Evolutionary conservation across 352 stramenopile species (phyloP).

Genomic region (Saprolegnia diclina): DNA sequence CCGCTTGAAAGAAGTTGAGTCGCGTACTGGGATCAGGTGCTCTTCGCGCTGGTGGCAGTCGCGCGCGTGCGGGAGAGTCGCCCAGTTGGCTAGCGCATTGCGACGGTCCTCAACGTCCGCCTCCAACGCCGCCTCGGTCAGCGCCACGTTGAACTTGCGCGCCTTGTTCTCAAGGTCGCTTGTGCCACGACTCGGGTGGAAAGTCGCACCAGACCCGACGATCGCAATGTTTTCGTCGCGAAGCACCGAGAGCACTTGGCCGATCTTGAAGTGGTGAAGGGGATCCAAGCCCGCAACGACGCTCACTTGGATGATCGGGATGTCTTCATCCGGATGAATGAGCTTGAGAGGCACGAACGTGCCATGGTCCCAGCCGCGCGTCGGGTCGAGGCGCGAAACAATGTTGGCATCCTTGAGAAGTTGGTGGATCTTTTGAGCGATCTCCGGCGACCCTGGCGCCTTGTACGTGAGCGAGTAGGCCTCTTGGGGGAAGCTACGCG

Average conservation of each 20-base stretch:
- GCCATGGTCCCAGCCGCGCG: constrained; percentile 88
- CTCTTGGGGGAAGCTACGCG: constrained; percentile 60
- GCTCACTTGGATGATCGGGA: constrained; percentile 83
- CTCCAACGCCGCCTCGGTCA: neutral
- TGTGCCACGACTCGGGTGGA: constrained; percentile 26
- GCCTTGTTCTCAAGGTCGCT: neutral
- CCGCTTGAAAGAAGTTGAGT: neutral
- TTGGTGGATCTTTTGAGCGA: constrained; percentile 62
- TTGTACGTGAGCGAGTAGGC: constrained; percentile 84
- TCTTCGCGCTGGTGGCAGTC: constrained; percentile 25
- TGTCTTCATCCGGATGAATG: constrained; percentile 81
- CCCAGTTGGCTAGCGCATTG: constrained; percentile 10
- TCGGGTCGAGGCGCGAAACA: constrained; percentile 39
- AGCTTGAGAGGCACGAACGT: constrained; percentile 89
- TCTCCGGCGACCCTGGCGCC: constrained; percentile 53
- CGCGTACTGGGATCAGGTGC: constrained; percentile 15
- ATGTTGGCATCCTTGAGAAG: constrained; percentile 54
- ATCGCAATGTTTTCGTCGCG: constrained; percentile 78
- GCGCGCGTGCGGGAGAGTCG: constrained; percentile 15
- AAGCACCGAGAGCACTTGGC: constrained; percentile 53
- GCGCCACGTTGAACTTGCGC: constrained; percentile 11
- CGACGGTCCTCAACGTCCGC: constrained; percentile 1
- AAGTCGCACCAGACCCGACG: constrained; percentile 55
- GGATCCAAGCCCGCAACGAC: constrained; percentile 55
- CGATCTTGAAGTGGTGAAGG: constrained; percentile 57